phyloP scores from a whole-genome alignment of 2,329 filamentous ascomycete species.

The Alternaria postmessia region DNA sequence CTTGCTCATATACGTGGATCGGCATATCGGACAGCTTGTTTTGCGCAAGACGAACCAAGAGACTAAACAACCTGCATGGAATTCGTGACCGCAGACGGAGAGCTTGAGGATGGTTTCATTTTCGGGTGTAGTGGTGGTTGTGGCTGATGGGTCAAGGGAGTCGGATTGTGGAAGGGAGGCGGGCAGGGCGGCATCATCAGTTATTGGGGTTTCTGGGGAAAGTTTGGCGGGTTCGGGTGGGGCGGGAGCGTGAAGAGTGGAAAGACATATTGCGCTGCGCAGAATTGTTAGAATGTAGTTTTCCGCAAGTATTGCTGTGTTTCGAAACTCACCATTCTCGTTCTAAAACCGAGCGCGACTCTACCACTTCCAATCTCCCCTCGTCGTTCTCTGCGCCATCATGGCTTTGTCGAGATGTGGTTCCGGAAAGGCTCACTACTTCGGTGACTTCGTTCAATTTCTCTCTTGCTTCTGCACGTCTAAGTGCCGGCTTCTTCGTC shows the following conservation, averaged over 20 bases:
- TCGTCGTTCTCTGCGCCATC: constrained; percentile 1
- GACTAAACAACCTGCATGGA: constrained; percentile 43
- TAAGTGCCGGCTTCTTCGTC: constrained; percentile 28
- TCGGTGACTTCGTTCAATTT: constrained; percentile 34
- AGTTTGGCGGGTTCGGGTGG: constrained; percentile 40
- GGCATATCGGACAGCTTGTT: constrained; percentile 43
- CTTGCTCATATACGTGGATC: constrained; percentile 36
- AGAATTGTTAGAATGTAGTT: neutral
- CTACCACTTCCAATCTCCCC: constrained; percentile 6
- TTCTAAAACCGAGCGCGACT: constrained; percentile 31
- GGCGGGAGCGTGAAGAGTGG: constrained; percentile 33
- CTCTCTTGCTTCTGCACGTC: constrained; percentile 33
- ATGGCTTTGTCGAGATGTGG: neutral
- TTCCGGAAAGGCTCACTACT: constrained; percentile 14
- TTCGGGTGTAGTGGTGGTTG: constrained; percentile 4
- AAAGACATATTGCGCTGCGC: constrained; percentile 45
- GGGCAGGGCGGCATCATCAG: constrained; percentile 13
- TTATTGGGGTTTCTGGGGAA: constrained; percentile 11
- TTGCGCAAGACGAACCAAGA: constrained; percentile 44
- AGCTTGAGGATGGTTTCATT: constrained; percentile 38
- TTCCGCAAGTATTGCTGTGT: neutral
- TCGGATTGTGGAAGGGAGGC: neutral
- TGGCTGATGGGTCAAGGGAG: neutral
- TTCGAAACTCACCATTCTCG: constrained; percentile 36
- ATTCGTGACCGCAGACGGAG: constrained; percentile 39